phyloP scores from a whole-genome alignment of 352 stramenopile species.

The Phytophthora pinifolia region DNA sequence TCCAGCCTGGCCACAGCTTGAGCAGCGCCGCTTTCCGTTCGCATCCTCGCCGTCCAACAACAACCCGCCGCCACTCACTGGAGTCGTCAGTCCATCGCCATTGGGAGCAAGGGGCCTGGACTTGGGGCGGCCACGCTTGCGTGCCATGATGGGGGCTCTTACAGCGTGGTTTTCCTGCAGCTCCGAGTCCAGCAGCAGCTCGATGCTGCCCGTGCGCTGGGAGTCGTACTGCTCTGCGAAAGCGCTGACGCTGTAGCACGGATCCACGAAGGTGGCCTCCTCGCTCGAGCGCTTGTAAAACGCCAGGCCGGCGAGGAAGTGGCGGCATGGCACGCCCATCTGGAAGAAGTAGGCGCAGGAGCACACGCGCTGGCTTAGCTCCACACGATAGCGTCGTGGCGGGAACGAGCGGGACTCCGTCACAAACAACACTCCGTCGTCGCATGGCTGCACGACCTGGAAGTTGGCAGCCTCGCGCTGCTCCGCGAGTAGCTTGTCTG shows the following conservation, averaged over 20 bases:
- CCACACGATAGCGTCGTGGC: constrained; percentile 34
- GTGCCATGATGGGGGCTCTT: constrained; percentile 26
- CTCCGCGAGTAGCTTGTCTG: constrained; percentile 26
- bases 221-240: constrained; percentile 34
- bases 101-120: constrained; percentile 18
- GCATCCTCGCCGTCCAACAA: constrained; percentile 2
- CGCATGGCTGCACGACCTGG: constrained; percentile 35
- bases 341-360: constrained; percentile 41
- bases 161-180: constrained; percentile 31
- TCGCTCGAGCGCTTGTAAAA: constrained; percentile 32
- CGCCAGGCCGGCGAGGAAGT: constrained; percentile 30
- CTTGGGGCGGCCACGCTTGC: constrained; percentile 37
- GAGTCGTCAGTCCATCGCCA: constrained; percentile 12
- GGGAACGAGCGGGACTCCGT: constrained; percentile 40
- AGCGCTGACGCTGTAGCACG: constrained; percentile 25
- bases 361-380: constrained; percentile 29
- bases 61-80: constrained; percentile 13
- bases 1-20: constrained; percentile 23
- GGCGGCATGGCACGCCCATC: constrained; percentile 34
- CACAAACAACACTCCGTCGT: constrained; percentile 32
- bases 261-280: constrained; percentile 17
- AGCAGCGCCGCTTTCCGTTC: constrained; percentile 28
- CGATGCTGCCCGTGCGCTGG: constrained; percentile 27
- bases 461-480: constrained; percentile 36
- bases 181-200: constrained; percentile 35